Conservation (phyloP, 2,329 filamentous ascomycete genomes). For the Cercospora sp. region DNA sequence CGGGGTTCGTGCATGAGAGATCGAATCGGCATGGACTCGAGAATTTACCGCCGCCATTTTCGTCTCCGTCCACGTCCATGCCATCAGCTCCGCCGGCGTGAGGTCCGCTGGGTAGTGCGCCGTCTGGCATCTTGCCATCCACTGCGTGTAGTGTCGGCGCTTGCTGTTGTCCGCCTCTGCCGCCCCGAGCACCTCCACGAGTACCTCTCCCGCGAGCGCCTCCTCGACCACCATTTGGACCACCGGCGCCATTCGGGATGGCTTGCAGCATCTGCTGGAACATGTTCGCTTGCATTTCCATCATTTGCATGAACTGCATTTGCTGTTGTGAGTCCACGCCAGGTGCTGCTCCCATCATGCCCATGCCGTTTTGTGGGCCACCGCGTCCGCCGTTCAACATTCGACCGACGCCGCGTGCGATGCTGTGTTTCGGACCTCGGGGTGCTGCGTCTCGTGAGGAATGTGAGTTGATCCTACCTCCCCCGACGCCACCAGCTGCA, state of each 20-base stretch:
- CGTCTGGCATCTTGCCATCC: constrained; percentile 29
- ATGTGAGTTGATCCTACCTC: constrained; percentile 78
- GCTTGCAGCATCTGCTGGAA: constrained; percentile 65
- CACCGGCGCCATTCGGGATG: constrained; percentile 21
- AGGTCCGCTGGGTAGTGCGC: constrained; percentile 21
- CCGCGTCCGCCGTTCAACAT: constrained; percentile 36
- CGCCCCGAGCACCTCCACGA: constrained; percentile 17
- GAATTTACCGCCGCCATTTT: constrained; percentile 54
- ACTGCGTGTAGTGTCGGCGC: constrained; percentile 23
- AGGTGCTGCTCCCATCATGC: constrained; percentile 46
- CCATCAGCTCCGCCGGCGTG: constrained; percentile 42
- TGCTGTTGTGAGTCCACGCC: constrained; percentile 66
- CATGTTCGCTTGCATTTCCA: constrained; percentile 72
- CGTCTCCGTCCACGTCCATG: constrained; percentile 63
- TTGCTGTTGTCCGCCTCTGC: constrained; percentile 18
- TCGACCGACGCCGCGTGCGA: constrained; percentile 48
- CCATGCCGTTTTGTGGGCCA: constrained; percentile 24
- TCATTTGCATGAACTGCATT: constrained; percentile 66
- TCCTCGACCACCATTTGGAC: constrained; percentile 49
- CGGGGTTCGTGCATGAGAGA: constrained; percentile 78
- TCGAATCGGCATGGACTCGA: constrained; percentile 86
- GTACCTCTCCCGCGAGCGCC: constrained; percentile 20
- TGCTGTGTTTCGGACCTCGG: constrained; percentile 62
- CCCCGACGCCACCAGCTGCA: constrained; percentile 57
- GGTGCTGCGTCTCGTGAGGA: constrained; percentile 61